Base-by-base conservation (phyloP, 2,329 filamentous ascomycete genomes). In the Zarea fungicola region DNA sequence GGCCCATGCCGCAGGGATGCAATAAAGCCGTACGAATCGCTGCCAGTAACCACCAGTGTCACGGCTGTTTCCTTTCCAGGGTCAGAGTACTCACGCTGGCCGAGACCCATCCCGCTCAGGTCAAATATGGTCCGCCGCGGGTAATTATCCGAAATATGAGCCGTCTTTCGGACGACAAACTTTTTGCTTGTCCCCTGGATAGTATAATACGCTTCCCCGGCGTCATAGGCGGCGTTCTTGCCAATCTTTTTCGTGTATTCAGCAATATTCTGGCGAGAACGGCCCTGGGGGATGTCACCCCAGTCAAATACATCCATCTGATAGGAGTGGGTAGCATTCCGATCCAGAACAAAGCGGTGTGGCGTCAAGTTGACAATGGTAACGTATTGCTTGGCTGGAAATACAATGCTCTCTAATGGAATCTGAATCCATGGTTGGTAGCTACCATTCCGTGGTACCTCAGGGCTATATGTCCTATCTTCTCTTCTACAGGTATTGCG, bases 301-400 rank as follows among this genome's bases (percentile, higher is more conserved):
- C 60, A 66, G 50, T 65, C 55, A 29, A 63, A 66, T 1, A 47
- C 50, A 35, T 60, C 56, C 55, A 67, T 59, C 45, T 66, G 63
- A 42, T 65, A 63, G 13, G 57, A 60, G 13, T 63, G 57, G 5
- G 62, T 61, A 35, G 52, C 45, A 7, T 34, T 23, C 18, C 42
- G 39, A 16, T 55, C 53, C 35, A 62, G 52, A 11, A 51, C 49
- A 51, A 66, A 59, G 13, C 56, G 54, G 32, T 66, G 59, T 2
- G 64, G 64, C 4, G 64, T 66, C 23, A 66, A 55, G 35, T 66
- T 66, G 25, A 66, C 63, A 14, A 66, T 61, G 2, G 64, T 63
- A 41, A 66, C 49, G 51, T 63, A 66, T 29, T 60, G 61, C 18
- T 52, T 57, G n/a, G 50, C 50, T 5, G 50, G 50, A 29, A 52